Conservation (phyloP, 805 yeast species). For the Wickerhamomyces hampshirensis region DNA sequence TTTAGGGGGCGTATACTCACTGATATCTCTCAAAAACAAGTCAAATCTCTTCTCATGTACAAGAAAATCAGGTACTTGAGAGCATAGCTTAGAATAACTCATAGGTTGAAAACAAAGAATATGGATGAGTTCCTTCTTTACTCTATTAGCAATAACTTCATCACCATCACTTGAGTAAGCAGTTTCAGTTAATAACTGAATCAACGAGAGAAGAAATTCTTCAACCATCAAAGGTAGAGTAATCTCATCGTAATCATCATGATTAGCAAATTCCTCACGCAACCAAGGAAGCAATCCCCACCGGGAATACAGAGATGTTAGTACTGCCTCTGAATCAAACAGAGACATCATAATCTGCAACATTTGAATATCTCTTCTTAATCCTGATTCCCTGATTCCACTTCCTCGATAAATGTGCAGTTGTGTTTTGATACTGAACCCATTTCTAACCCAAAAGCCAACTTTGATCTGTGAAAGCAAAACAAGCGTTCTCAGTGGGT, state of each 20-base stretch:
- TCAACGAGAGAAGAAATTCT: constrained; percentile 67
- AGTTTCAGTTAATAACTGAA: constrained; percentile 65
- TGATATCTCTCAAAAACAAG: constrained; percentile 46
- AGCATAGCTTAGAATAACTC: constrained; percentile 64
- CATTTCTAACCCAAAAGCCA: constrained; percentile 95
- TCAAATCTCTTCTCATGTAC: constrained; percentile 72
- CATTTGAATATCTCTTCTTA: constrained; percentile 68
- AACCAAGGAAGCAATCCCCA: constrained; percentile 66
- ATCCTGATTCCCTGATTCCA: constrained; percentile 80
- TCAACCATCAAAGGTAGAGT: constrained; percentile 65
- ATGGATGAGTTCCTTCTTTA: constrained; percentile 74
- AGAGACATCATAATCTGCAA: constrained; percentile 57
- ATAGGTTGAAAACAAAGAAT: constrained; percentile 71
- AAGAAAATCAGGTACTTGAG: constrained; percentile 71
- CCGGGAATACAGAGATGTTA: constrained; percentile 55
- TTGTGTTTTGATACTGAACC: constrained; percentile 74
- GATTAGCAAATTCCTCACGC: constrained; percentile 34
- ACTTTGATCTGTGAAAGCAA: constrained; percentile 78
- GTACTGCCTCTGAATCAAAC: constrained; percentile 49
- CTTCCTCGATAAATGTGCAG: constrained; percentile 72
- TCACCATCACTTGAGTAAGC: constrained; percentile 48
- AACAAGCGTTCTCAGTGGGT: constrained; percentile 73
- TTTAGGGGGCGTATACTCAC: constrained; percentile 59
- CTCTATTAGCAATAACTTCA: constrained; percentile 43
- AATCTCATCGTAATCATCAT: constrained; percentile 38